Evolutionary conservation across 495 filamentous ascomycete genomes (phyloP), one percentile per base, ranked within the genome.

Genomic region (Aspergillus indologenus): DNA sequence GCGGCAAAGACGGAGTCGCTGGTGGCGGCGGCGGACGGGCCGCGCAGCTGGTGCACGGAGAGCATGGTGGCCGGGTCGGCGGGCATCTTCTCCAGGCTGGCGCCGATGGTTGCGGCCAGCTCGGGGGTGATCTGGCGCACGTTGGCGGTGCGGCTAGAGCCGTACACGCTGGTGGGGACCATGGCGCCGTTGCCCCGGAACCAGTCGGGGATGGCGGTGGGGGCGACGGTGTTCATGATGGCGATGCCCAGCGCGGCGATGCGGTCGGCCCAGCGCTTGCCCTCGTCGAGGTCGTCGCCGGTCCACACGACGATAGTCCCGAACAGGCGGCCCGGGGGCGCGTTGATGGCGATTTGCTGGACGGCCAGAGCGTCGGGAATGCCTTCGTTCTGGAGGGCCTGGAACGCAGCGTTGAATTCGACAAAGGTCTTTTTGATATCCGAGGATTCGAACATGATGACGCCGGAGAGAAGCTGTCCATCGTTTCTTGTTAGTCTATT

Each of bases 11-110:
- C 63, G 0, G 73, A 49, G 26, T 65, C 50, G 17, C 14, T 29
- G 8, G 44, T 51, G 8, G 50, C 40, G 23, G 18, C 46, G 1
- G 61, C 61, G 1, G 54, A 58, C 1, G 6, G 5, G 0, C 62
- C 64, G 1, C 74, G 65, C 17, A 74, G 61, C 51, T 71, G 52
- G 52, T 79, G 75, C 11, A 77, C 63, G 9, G 61, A 62, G 7
- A 74, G 58, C 49, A 72, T 63, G 4, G 62, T 53, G 5, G 51
- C 64, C 34, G 44, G 56, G 44, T 70, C 59, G 0, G 46, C 17
- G 4, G 71, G 73, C 69, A 75, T 69, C 7, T 23, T 45, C 15
- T 31, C 53, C 12, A 70, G 22, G 61, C 63, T 52, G 1, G 17
- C 18, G 2, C 57, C 71, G 20, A 76, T 61, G 0, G 65, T 52